Base-by-base conservation (phyloP, 129 eudicot species). In the Cynara cardunculus region DNA sequence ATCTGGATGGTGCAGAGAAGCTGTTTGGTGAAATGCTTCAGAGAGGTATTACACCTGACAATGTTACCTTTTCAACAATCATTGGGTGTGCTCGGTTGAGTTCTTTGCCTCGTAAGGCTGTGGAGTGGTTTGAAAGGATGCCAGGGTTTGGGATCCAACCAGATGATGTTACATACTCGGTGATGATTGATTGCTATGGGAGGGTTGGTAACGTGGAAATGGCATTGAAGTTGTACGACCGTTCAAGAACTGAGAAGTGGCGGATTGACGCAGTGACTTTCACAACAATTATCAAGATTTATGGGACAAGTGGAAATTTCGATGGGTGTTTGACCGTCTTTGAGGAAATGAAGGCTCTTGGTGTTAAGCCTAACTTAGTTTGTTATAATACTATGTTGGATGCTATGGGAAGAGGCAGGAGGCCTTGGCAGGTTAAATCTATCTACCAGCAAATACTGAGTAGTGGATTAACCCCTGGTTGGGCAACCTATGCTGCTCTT, bases 251-350 rank as follows among this genome's bases (percentile, higher is more conserved):
- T 1, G 93, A 92, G 35, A 89, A 88, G 8, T 92, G 99, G 99
- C 88, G 93, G 3, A 81, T 95, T 73, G 93, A 90, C 82, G 85
- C 87, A 12, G 89, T 82, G 0, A 89, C 97, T 0, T 95, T 92
- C 77, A 81, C 91, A 0, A 95, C 97, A 1, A 49, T 95, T 72
- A 86, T 95, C 22, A 91, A 80, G 80, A 85, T 92, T 78, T 87
- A 89, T 74, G 94, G 89, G 30, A 71, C 73, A 34, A 62, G 83
- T 46, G 92, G 93, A 32, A 92, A 92, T 87, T 95, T 79, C 10
- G 99, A 92, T 79, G 99, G 99, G 75, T 92, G 97, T 81, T 92
- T 95, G 86, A 90, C 89, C 67, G 94, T 95, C 69, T 92, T 90
- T 18, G 94, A 95, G 85, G 99, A 95, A 74, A 92, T 95, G 99